Percentiles rank a stretch among this genome's conserved stretches.
phyloP scores from a whole-genome alignment of 2,329 filamentous ascomycete genomes.

The Aspergillus fischeri region DNA sequence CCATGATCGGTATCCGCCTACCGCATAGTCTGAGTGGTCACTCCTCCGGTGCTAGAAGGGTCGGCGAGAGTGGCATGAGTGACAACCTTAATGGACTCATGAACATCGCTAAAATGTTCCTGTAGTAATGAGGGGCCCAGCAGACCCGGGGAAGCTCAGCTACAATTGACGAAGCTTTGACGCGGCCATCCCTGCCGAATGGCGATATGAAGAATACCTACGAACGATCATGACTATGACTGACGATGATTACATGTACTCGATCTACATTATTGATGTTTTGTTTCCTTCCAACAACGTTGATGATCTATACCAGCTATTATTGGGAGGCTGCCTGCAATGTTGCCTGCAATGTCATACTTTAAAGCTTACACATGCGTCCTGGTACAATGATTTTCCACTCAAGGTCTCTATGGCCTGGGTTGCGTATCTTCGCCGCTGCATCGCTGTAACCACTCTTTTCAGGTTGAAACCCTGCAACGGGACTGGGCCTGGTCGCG shows the following conservation, averaged over 20 bases:
- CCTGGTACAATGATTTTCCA: neutral
- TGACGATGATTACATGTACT: slow-evolving; percentile 16
- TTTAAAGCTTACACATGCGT: neutral
- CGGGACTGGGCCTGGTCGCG: too few relatives aligned
- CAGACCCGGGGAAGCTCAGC: neutral
- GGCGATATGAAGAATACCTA: neutral
- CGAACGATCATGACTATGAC: slow-evolving; percentile 16
- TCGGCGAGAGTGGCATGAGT: slow-evolving; percentile 25
- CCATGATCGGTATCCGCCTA: slow-evolving; percentile 73
- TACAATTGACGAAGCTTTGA: neutral
- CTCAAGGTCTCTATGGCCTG: neutral
- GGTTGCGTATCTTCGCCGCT: neutral
- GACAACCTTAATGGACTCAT: slow-evolving; percentile 30
- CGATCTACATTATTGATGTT: neutral
- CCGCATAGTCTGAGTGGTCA: slow-evolving; percentile 50
- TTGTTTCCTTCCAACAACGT: neutral
- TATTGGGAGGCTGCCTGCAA: slow-evolving; percentile 15
- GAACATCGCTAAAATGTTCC: slow-evolving; percentile 36
- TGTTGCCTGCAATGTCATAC: slow-evolving; percentile 12
- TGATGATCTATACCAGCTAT: slow-evolving; percentile 9
- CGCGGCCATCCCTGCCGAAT: neutral
- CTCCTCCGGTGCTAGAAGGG: slow-evolving; percentile 18
- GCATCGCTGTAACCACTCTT: too few relatives aligned
- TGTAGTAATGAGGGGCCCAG: slow-evolving; percentile 11
- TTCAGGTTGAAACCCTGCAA: too few relatives aligned